Evolutionary conservation across 2,329 filamentous ascomycete genomes (phyloP), one percentile per base, ranked within the genome.

Genomic region (Albifimbria verrucaria): DNA sequence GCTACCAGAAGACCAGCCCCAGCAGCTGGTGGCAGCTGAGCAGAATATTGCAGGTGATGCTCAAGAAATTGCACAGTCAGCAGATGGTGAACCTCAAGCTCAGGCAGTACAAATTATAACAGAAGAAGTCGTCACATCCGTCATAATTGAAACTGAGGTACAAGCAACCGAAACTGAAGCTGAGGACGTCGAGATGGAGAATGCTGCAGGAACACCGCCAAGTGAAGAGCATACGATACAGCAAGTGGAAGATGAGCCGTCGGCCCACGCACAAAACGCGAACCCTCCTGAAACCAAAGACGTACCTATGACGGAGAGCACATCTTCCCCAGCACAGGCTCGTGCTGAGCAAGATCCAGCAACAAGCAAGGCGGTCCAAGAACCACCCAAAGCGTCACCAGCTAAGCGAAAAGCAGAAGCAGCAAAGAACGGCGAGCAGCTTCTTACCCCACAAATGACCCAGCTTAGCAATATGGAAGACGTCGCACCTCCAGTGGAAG

Each of bases 141-240:
- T 46, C 25, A 20, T 23, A 11, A 62, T 61, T 39, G 62, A 58
- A 25, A 50, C 52, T 22, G 62, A 61, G 47, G n/a, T n/a, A n/a
- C n/a, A n/a, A n/a, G n/a, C n/a, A n/a, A n/a, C n/a, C n/a, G 32
- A 6, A 39, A 12, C 32, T 39, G 12, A 6, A 39, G 12, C 32
- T 39, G 32, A 12, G 15, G 32, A 39, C 32, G 18, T n/a, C 4
- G 32, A 39, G 32, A 39, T 39, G 32, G 32, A 39, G 18, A n/a
- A 39, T 39, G 32, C 11, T 39, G 18, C 18, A 15, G 12, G 15
- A n/a, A 17, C 32, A 39, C 32, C 15, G 18, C 32, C 32, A 15
- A n/a, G 18, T 12, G 32, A 39, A n/a, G 32, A 39, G 32, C 32
- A 39, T 39, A 39, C 32, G 4, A 15, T n/a, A 39, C 32, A 39